A percentile compares a stretch with the other conserved stretches of the same genome.
phyloP scores from a whole-genome alignment of 306 rosid genomes.

The Inga leiocalycina region DNA sequence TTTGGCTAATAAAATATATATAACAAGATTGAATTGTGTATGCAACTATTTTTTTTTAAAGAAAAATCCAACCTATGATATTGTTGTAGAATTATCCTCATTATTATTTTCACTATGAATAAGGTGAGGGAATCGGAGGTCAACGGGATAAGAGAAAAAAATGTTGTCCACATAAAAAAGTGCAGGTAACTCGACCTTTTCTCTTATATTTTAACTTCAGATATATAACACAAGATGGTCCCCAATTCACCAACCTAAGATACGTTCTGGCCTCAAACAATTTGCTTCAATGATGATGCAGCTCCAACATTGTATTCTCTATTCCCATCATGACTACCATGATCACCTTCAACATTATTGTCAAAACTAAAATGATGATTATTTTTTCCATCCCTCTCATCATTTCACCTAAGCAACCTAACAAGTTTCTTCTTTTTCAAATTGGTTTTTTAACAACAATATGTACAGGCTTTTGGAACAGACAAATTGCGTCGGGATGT shows the following conservation, averaged over 20 bases:
- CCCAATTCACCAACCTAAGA: slow-evolving; percentile 54
- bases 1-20: neutral
- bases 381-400: slow-evolving; percentile 8
- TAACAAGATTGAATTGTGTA: slow-evolving; percentile 8
- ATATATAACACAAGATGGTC: slow-evolving; percentile 25
- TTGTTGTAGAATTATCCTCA: slow-evolving; percentile 24
- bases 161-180: slow-evolving; percentile 69
- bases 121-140: slow-evolving; percentile 82
- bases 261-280: slow-evolving; percentile 41
- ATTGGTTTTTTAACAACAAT: slow-evolving; percentile 10
- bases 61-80: slow-evolving; percentile 29
- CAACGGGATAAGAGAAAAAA: slow-evolving; percentile 76
- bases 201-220: neutral
- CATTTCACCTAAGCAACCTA: slow-evolving; percentile 22
- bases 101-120: slow-evolving; percentile 30
- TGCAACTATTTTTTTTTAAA: slow-evolving; percentile 20
- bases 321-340: slow-evolving; percentile 42
- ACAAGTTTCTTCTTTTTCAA: neutral
- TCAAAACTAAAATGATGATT: slow-evolving; percentile 46
- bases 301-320: slow-evolving; percentile 35
- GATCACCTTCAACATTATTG: slow-evolving; percentile 34
- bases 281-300: slow-evolving; percentile 43
- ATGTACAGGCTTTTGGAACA: slow-evolving; percentile 81
- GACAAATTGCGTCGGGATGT: slow-evolving; percentile 85
- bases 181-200: slow-evolving; percentile 70